phyloP scores from a whole-genome alignment of 352 stramenopile species.

The Blastocystis hominis region DNA sequence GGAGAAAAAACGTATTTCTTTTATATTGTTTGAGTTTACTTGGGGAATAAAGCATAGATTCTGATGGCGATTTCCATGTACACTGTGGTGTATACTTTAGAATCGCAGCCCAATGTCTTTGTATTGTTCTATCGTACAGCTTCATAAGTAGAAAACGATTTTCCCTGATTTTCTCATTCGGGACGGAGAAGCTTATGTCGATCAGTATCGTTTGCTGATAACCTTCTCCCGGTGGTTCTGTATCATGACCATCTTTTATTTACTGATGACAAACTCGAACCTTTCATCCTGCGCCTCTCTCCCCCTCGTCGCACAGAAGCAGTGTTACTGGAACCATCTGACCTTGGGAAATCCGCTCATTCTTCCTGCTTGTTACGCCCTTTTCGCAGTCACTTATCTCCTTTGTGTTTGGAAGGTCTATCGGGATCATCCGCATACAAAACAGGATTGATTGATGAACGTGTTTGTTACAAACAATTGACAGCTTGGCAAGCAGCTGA shows the following conservation, averaged over 20 bases:
- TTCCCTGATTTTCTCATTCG: background rate
- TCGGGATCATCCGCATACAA: background rate
- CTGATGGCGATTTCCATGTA: background rate
- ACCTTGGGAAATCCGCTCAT: background rate
- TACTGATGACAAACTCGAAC: background rate
- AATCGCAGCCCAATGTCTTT: background rate
- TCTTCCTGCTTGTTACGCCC: background rate
- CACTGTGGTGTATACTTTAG: background rate
- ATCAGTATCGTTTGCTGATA: constrained; percentile 39
- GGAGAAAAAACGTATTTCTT: background rate
- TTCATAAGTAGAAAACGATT: background rate
- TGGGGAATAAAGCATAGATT: background rate
- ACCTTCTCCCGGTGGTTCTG: constrained; percentile 22
- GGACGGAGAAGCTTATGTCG: background rate
- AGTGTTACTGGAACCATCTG: background rate
- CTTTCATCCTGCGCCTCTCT: background rate
- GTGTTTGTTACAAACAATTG: constrained; percentile 16
- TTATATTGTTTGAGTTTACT: background rate
- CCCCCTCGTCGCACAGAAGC: background rate
- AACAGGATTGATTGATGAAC: background rate
- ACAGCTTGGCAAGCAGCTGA: background rate
- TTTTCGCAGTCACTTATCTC: background rate
- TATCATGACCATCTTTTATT: constrained; percentile 14
- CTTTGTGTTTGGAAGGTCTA: background rate
- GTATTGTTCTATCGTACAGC: background rate